A percentile compares a stretch with the other conserved stretches of the same genome.
These are phyloP conservation scores for Salix suchowensis DNA, from an alignment of 345 rosid species.

Conservation along the genomic window DNA sequence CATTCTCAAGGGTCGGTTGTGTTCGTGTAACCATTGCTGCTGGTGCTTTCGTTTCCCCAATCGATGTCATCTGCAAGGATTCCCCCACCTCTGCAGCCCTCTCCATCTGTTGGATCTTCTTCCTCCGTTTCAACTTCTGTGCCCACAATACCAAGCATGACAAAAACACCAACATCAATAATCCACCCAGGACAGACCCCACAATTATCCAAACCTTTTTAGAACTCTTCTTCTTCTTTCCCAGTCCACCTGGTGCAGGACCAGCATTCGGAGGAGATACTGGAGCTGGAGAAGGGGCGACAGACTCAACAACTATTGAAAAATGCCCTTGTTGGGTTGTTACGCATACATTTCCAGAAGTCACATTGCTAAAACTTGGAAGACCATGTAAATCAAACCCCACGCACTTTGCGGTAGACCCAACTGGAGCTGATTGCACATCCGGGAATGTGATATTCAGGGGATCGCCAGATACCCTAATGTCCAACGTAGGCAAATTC, in stretches of 20 bases:
- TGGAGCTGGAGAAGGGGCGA: conserved; percentile 46
- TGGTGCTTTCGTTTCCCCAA: conserved; percentile 85
- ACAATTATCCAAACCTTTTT: conserved; percentile 58
- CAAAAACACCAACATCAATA: conserved; percentile 46
- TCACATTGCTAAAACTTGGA: conserved; percentile 50
- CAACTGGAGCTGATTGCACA: conserved; percentile 44
- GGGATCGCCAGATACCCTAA: conserved; percentile 46
- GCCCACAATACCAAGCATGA: conserved; percentile 47
- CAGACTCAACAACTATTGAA: conserved; percentile 66
- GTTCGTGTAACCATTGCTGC: conserved; percentile 76
- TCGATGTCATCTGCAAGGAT: conserved; percentile 64
- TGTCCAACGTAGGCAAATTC: conserved; percentile 42
- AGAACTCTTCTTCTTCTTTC: conserved; percentile 30
- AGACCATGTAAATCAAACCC: conserved; percentile 57
- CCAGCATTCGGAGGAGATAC: conserved; percentile 5
- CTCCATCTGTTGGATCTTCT: conserved; percentile 80
- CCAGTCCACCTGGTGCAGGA: conserved; percentile 16
- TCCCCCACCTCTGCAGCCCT: conserved; percentile 93
- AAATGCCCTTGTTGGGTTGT: conserved; percentile 73
- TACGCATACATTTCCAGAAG: conserved; percentile 49
- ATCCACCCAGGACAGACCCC: conserved; percentile 74
- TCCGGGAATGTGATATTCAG: conserved; percentile 57
- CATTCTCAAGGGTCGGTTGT: conserved; percentile 78
- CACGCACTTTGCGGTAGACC: conserved; percentile 62
- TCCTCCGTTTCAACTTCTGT: conserved; percentile 50